Conservation (phyloP, 2,329 filamentous ascomycete species). For the Talaromyces sp. region DNA sequence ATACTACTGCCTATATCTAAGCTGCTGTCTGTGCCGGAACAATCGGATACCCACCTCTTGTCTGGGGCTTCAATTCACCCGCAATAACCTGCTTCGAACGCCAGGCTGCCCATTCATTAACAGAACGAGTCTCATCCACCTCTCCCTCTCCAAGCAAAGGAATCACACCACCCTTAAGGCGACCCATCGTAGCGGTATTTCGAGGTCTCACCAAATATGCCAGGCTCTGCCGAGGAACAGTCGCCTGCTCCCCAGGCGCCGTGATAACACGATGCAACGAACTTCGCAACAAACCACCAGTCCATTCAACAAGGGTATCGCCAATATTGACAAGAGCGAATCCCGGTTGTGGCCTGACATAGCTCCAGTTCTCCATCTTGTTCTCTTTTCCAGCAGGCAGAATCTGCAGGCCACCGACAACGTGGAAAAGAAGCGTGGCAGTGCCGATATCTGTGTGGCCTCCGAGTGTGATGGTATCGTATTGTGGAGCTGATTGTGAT, state of each 20-base stretch:
- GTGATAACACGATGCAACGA: constrained; percentile 29
- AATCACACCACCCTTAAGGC: constrained; percentile 14
- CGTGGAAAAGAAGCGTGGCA: constrained; percentile 41
- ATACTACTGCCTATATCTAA: no score
- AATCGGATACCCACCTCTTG: constrained; percentile 5
- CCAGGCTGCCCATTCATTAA: constrained; percentile 14
- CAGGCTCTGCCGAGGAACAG: constrained; percentile 17
- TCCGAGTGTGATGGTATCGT: constrained; percentile 27
- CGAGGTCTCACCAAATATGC: constrained; percentile 23
- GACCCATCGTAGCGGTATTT: constrained; percentile 14
- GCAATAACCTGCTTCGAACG: constrained; percentile 11
- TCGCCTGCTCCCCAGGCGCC: constrained; percentile 24
- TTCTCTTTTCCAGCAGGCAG: constrained; percentile 23
- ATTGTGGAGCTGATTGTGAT: constrained; percentile 4
- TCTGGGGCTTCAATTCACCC: constrained; percentile 15
- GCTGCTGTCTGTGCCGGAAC: not conserved
- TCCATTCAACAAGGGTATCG: constrained; percentile 52
- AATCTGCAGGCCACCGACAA: constrained; percentile 42
- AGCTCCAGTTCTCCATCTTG: constrained; percentile 22
- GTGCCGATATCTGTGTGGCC: constrained; percentile 43
- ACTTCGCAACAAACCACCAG: constrained; percentile 40
- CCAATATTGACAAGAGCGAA: constrained; percentile 51
- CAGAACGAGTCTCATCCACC: constrained; percentile 10
- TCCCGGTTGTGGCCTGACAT: constrained; percentile 21
- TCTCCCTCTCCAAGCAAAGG: constrained; percentile 13